Base-by-base conservation (phyloP, 1,284 basidiomycete genomes). In the Microstroma glucosiphilum region DNA sequence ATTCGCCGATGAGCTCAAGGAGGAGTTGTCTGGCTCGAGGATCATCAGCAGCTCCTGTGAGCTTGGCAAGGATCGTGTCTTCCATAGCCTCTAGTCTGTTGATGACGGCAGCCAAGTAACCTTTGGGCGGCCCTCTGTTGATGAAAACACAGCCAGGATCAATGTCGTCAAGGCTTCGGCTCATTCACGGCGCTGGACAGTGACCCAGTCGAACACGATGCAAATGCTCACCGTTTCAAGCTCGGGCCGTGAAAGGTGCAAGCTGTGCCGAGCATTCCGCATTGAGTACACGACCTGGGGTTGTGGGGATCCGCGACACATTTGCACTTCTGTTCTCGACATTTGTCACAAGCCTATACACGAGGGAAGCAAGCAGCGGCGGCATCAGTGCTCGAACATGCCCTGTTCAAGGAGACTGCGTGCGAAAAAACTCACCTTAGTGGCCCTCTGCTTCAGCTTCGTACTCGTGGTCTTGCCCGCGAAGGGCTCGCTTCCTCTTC, bases 381-480 rank as follows among this genome's bases (percentile, higher is more conserved):
- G 43, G 43, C 6, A 12, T 48, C 17, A 48, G 13, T 3, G 25
- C 6, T 19, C 13, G 51, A 6, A 17, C 17, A 15, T 54, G 51
- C n/a, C n/a, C n/a, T n/a, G n/a, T n/a, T n/a, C n/a, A n/a, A n/a
- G n/a, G n/a, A n/a, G n/a, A n/a, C n/a, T n/a, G n/a, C n/a, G n/a
- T n/a, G n/a, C n/a, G n/a, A 48, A 48, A 12, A 4, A n/a, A 48
- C 51, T 54, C 51, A 54, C 51, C 51, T 54, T 54, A 21, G 51
- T 54, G 6, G 21, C 25, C 51, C 51, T 17, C 51, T 21, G n/a
- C 51, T 54, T 54, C 17, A 25, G 51, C 51, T 54, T 54, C 19
- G 6, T 54, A 21, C 25, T 48, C n/a, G 46, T 12, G 11, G n/a
- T n/a, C 46, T 12, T 23, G 7, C 23, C 12, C 3, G 30, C 4